Base-by-base conservation (phyloP, 345 rosid genomes). In the Lumnitzera racemosa region DNA sequence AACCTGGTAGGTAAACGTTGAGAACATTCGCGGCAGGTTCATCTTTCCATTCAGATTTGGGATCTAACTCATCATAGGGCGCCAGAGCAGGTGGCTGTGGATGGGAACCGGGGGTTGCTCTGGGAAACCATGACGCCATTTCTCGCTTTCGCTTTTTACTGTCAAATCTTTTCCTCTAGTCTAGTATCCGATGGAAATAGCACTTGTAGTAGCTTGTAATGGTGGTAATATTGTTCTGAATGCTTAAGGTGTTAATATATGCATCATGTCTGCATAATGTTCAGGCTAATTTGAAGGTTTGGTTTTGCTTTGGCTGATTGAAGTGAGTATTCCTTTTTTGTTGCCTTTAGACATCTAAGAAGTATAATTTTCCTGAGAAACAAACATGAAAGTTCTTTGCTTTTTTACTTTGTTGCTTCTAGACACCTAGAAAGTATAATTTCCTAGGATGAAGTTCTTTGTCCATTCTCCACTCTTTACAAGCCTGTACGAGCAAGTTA, bases 1-100 rank as follows among this genome's bases (percentile, higher is more conserved):
- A 36, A 50, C 64, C 64, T 11, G 64, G 64, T 25, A 61, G 64
- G 24, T 50, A 43, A 43, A 51, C 64, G 0, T 31, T 13, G 43
- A 61, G 13, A 29, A 61, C 2, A 36, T 61, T 23, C 8, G 56
- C 49, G 5, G 27, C 23, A 13, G 17, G 23, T 4, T 50, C 56
- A 49, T 61, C 64, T 20, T 9, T 50, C 64, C 53, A 49, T 15
- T 31, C 29, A 15, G 53, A 61, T 47, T 51, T 17, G 3, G 64
- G 64, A 17, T 17, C 2, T 2, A 61, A 11, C 5, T 61, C 56
- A 41, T 61, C 64, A 31, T 61, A 31, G 24, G 31, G 24, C 20
- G 41, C 15, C 23, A 12, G 51, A 58, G 20, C 31, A 27, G 5
- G 52, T 3, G 11, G 52, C 10, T 49, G 52, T 49, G 52, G 20